Base-by-base conservation (phyloP, 2,329 filamentous ascomycete species). In the Colletotrichum lupini region DNA sequence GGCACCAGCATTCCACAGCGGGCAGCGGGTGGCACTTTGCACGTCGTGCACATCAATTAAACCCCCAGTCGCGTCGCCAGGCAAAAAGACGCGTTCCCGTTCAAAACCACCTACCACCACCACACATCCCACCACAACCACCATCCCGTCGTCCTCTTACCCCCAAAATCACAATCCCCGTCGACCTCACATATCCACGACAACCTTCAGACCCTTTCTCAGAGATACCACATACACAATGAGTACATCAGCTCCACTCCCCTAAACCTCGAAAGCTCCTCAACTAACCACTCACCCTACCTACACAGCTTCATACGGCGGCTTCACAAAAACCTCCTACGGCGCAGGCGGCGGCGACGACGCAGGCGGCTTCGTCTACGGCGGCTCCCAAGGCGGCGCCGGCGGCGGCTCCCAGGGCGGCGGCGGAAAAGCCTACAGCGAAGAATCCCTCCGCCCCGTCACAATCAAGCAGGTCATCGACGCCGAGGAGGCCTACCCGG, bases 401-500 rank as follows among this genome's bases (percentile, higher is more conserved):
- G 89, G 88, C 76, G 90, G 88, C 76, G 90, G 86, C 79, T 89
- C 89, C 70, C 83, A 85, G 76, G 90, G 89, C 76, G 82, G 83
- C 66, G 83, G 81, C 46, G 83, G 84, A 68, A 82, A 82, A 88
- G 85, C 86, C 73, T 93, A 93, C 81, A 88, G 89, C 77, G 94
- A 97, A 83, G 95, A 98, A 79, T 95, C 95, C 24, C 89, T 99
- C 65, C 93, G 97, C 57, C 95, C 97, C 1, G 94, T 98, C 59
- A 99, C 97, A 12, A 94, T 98, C 84, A 98, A 98, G 83, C 97
- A 99, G 84, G 90, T 98, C 71, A 87, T 95, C 80, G 94, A 97
- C 75, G 94, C 95, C 76, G 89, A 93, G 75, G 92, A 95, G 83
- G 90, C 92, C 52, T 92, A 93, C 81, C 91, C 92, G 2, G 87